Evolutionary conservation across 192 early-diverging fungal species (phyloP).

Genomic region (Mortierella antarctica): DNA sequence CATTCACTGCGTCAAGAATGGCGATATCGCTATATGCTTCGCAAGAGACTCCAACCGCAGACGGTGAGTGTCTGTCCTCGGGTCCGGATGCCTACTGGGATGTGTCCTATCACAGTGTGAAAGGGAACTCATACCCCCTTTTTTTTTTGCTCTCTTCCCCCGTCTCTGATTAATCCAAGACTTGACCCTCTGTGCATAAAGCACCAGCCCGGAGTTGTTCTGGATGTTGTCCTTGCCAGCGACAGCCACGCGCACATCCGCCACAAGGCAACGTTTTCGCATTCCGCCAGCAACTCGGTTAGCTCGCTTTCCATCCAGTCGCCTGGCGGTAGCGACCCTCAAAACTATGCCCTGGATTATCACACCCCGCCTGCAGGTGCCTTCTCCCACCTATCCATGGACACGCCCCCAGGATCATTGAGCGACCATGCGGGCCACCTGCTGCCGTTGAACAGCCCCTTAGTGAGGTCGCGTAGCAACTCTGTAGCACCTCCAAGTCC

Average conservation of each 20-base stretch:
- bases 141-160: neutral
- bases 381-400: neutral
- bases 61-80: neutral
- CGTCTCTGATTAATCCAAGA: neutral
- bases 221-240: conserved; percentile 12
- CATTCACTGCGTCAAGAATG: conserved; percentile 7
- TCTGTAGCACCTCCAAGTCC: too few relatives aligned
- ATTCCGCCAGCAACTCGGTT: neutral
- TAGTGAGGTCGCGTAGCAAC: too few relatives aligned
- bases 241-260: neutral
- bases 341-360: neutral
- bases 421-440: too few relatives aligned
- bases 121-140: neutral
- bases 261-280: neutral
- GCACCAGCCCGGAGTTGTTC: conserved; percentile 20
- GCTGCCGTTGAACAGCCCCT: too few relatives aligned
- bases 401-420: too few relatives aligned
- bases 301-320: neutral
- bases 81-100: too few relatives aligned
- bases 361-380: neutral
- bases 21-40: conserved; percentile 11
- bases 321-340: neutral
- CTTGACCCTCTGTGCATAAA: conserved; percentile 27
- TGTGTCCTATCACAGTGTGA: too few relatives aligned
- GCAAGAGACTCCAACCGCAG: conserved; percentile 4